These are phyloP conservation scores for Suillus weaverae DNA, from an alignment of 768 basidiomycete genomes.

Conservation along the genomic window DNA sequence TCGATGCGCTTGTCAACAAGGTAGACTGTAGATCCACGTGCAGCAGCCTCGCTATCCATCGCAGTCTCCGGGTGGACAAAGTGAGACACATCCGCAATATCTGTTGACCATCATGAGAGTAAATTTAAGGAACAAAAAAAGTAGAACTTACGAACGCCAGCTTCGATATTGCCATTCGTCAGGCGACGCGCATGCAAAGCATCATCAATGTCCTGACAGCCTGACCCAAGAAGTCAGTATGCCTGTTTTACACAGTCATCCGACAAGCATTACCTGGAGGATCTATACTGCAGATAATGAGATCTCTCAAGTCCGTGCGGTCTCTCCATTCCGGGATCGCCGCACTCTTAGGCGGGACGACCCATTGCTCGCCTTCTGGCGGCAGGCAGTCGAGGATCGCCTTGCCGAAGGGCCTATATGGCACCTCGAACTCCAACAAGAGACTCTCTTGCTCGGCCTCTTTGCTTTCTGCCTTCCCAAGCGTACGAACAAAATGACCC, in stretches of 20 bases:
- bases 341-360: conserved; percentile 76
- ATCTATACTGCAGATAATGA: conserved; percentile 95
- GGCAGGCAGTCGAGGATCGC: conserved; percentile 93
- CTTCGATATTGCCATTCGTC: conserved; percentile 93
- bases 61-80: conserved; percentile 92
- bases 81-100: conserved; percentile 97
- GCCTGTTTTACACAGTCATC: not conserved
- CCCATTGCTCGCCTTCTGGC: conserved; percentile 86
- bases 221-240: conserved; percentile 39
- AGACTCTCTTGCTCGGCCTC: conserved; percentile 96
- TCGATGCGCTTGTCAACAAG: conserved; percentile 98
- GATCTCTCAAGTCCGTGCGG: conserved; percentile 81
- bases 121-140: not conserved
- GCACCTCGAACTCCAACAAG: conserved; percentile 92
- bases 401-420: conserved; percentile 95
- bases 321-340: conserved; percentile 67
- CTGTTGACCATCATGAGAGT: conserved; percentile 39
- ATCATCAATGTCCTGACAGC: conserved; percentile 98
- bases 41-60: conserved; percentile 96
- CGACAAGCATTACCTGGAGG: conserved; percentile 66
- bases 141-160: conserved; percentile 87
- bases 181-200: conserved; percentile 87
- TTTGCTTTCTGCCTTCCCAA: conserved; percentile 91
- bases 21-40: conserved; percentile 95
- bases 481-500: conserved; percentile 91